phyloP scores from a whole-genome alignment of 805 yeast genomes.

The Hyphopichia homilentoma region DNA sequence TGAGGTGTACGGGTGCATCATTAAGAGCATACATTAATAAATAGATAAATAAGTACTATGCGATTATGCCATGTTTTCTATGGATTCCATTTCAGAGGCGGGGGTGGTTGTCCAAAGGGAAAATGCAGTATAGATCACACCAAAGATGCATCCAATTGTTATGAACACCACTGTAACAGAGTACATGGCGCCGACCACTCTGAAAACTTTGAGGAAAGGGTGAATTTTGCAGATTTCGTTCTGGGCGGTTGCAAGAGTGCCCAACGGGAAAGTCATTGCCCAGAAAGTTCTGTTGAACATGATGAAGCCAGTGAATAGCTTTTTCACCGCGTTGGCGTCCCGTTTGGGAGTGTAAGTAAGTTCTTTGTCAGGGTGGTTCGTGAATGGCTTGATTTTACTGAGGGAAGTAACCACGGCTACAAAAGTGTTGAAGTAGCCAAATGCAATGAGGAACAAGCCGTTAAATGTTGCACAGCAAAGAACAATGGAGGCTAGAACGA shows the following conservation, averaged over 20 bases:
- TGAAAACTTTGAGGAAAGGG: slow-evolving; percentile 50
- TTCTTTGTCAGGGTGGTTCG: slow-evolving; percentile 20
- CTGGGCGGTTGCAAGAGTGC: slow-evolving; percentile 64
- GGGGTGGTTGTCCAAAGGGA: too few species aligned
- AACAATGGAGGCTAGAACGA: slow-evolving; percentile 9
- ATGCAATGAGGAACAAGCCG: slow-evolving; percentile 46
- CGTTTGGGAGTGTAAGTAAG: slow-evolving; percentile 13
- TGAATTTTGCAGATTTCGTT: slow-evolving; percentile 47
- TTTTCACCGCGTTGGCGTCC: slow-evolving; percentile 10
- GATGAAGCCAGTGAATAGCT: slow-evolving; percentile 12
- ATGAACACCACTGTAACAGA: slow-evolving; percentile 48
- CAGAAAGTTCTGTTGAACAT: slow-evolving; percentile 41
- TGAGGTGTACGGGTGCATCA: too few species aligned
- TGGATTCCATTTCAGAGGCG: too few species aligned
- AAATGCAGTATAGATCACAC: slow-evolving; percentile 20
- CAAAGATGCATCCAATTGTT: slow-evolving; percentile 30
- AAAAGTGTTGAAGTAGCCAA: slow-evolving; percentile 52
- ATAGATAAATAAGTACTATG: too few species aligned
- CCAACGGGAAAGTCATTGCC: slow-evolving; percentile 89
- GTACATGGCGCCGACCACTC: slow-evolving; percentile 60
- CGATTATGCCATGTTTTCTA: too few species aligned
- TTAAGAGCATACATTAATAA: too few species aligned
- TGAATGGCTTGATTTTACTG: slow-evolving; percentile 42
- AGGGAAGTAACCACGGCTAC: slow-evolving; percentile 31
- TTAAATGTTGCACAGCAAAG: slow-evolving; percentile 21